Evolutionary conservation across 2,329 filamentous ascomycete genomes (phyloP).

Genomic region (Botryotinia globosa): DNA sequence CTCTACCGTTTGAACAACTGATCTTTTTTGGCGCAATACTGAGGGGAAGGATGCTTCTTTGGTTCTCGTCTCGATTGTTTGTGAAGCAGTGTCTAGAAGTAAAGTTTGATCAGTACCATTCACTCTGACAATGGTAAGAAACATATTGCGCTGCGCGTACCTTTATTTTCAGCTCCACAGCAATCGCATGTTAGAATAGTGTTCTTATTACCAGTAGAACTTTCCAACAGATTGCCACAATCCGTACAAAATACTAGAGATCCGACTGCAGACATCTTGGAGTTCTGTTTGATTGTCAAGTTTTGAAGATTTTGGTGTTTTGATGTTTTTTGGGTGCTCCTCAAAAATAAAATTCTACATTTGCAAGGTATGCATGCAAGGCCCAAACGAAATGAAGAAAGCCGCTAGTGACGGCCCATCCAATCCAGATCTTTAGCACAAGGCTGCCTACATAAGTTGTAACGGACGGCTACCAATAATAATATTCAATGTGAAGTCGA

Average conservation of each 20-base stretch:
- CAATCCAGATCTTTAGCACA: conserved; percentile 19
- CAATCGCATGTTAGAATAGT: conserved; percentile 78
- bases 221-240: conserved; percentile 85
- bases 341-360: conserved; percentile 10
- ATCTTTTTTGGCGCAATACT: conserved; percentile 77
- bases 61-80: conserved; percentile 76
- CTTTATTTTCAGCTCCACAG: conserved; percentile 81
- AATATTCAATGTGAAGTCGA: conserved; percentile 9
- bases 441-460: conserved; percentile 23
- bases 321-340: background rate
- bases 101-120: conserved; percentile 18
- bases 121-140: background rate
- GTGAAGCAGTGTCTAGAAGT: conserved; percentile 62
- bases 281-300: background rate
- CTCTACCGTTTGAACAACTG: conserved; percentile 79
- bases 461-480: conserved; percentile 4
- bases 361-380: conserved; percentile 3
- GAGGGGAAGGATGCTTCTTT: conserved; percentile 91
- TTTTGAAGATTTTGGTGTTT: background rate
- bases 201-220: conserved; percentile 72
- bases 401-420: conserved; percentile 1
- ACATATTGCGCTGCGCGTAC: conserved; percentile 44
- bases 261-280: conserved; percentile 79
- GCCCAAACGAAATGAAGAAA: conserved; percentile 1
- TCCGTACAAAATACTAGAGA: conserved; percentile 90